Evolutionary conservation across 371 early-diverging fungal species (phyloP).

Genomic region (Nosema muscidifuracis): DNA sequence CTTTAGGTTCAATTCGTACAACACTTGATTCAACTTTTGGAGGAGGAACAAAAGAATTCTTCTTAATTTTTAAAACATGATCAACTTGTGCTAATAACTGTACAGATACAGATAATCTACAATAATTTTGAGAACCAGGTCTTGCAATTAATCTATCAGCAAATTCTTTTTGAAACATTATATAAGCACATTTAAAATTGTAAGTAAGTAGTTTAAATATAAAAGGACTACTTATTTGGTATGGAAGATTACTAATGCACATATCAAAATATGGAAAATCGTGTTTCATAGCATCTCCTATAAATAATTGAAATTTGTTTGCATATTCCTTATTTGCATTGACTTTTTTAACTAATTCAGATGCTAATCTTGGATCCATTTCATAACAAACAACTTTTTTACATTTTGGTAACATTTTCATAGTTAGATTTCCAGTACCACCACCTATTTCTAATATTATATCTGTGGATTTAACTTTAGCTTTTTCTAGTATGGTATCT

Average conservation of each 20-base stretch:
- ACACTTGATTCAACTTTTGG: slow-evolving; percentile 93
- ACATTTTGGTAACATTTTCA: slow-evolving; percentile 81
- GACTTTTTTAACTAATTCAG: slow-evolving; percentile 90
- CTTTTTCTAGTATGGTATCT: slow-evolving; percentile 91
- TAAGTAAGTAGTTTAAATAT: slow-evolving; percentile 88
- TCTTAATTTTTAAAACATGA: slow-evolving; percentile 85
- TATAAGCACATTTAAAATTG: slow-evolving; percentile 74
- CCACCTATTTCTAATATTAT: slow-evolving; percentile 95
- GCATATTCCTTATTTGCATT: slow-evolving; percentile 19
- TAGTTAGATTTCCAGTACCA: slow-evolving; percentile 98
- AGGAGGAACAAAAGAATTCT: slow-evolving; percentile 95
- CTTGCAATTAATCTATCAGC: slow-evolving; percentile 88
- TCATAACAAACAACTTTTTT: slow-evolving; percentile 76
- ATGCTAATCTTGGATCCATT: slow-evolving; percentile 88
- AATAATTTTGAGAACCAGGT: slow-evolving; percentile 83
- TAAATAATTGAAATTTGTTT: slow-evolving; percentile 79
- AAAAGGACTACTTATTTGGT: slow-evolving; percentile 84
- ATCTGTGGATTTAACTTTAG: slow-evolving; percentile 79
- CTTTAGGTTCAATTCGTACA: slow-evolving; percentile 81
- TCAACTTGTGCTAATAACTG: slow-evolving; percentile 87
- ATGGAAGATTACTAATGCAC: slow-evolving; percentile 97
- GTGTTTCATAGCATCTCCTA: slow-evolving; percentile 91
- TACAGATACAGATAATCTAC: slow-evolving; percentile 88
- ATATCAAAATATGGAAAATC: slow-evolving; percentile 95
- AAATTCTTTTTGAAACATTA: slow-evolving; percentile 99